Conservation (phyloP, 1,139 yeast genomes). For the Lodderomyces orthopsilosis region DNA sequence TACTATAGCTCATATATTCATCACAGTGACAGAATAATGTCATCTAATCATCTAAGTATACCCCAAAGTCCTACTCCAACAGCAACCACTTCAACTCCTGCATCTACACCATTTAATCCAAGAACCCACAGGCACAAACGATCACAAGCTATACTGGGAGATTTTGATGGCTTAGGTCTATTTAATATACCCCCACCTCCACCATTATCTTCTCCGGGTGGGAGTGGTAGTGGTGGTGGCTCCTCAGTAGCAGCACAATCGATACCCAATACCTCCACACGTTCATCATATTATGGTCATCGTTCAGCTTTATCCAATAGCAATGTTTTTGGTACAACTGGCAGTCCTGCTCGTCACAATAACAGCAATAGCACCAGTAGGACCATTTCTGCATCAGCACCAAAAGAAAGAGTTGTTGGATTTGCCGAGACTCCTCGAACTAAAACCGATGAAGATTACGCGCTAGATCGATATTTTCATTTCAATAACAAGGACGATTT, state of each 20-base stretch:
- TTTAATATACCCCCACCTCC: slow-evolving; percentile 26
- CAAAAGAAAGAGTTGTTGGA: slow-evolving; percentile 5
- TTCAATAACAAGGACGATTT: slow-evolving; percentile 40
- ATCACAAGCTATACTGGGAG: slow-evolving; percentile 74
- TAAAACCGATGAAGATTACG: slow-evolving; percentile 14
- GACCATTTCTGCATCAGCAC: slow-evolving; percentile 3
- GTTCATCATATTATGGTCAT: not conserved
- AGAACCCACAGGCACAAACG: slow-evolving; percentile 64
- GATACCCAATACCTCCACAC: slow-evolving; percentile 4
- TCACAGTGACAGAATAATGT: not conserved
- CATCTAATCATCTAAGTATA: slow-evolving; percentile 3
- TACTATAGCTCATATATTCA: too few species aligned
- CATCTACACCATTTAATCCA: slow-evolving; percentile 19
- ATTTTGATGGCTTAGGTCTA: slow-evolving; percentile 52
- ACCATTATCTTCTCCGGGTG: slow-evolving; percentile 5
- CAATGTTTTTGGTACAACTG: not conserved
- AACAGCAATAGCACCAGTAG: not conserved
- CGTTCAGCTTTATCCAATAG: not conserved
- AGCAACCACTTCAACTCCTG: not conserved
- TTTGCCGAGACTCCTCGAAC: slow-evolving; percentile 1
- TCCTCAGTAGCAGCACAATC: slow-evolving; percentile 1
- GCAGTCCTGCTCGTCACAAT: not conserved
- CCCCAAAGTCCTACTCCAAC: not conserved
- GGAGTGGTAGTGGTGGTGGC: not conserved
- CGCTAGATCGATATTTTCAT: slow-evolving; percentile 23